Evolutionary conservation across 148 eudicot genomes (phyloP).

Genomic region (Amaranthus cruentus): DNA sequence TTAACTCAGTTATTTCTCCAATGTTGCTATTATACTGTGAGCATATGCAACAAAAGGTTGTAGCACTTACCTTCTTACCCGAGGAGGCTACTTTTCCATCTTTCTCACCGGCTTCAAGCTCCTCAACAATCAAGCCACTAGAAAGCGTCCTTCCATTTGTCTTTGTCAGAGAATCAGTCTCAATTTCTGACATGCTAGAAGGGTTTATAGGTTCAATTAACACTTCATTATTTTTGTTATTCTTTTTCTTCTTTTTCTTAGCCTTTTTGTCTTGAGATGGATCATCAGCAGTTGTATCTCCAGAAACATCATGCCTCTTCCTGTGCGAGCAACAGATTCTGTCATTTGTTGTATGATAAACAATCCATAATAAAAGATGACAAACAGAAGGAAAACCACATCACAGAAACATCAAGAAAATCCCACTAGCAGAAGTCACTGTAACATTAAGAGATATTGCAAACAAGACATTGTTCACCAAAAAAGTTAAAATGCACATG

Average conservation of each 20-base stretch:
- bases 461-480: background rate
- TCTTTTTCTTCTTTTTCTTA: slow-evolving; percentile 45
- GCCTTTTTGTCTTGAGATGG: slow-evolving; percentile 34
- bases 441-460: background rate
- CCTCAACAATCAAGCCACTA: slow-evolving; percentile 38
- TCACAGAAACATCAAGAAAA: background rate
- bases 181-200: slow-evolving; percentile 6
- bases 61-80: slow-evolving; percentile 33
- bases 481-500: background rate
- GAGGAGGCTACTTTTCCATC: slow-evolving; percentile 33
- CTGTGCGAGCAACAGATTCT: slow-evolving; percentile 18
- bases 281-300: slow-evolving; percentile 23
- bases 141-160: slow-evolving; percentile 30
- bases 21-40: background rate
- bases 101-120: slow-evolving; percentile 25
- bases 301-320: slow-evolving; percentile 15
- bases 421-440: background rate
- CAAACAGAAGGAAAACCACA: background rate
- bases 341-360: background rate
- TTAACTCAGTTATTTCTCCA: background rate
- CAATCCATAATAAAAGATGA: background rate
- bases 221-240: slow-evolving; percentile 22
- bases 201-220: slow-evolving; percentile 8
- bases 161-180: slow-evolving; percentile 9
- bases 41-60: slow-evolving; percentile 2